These are phyloP conservation scores for Phytopythium litorale DNA, from an alignment of 352 stramenopile genomes.

Conservation along the genomic window DNA sequence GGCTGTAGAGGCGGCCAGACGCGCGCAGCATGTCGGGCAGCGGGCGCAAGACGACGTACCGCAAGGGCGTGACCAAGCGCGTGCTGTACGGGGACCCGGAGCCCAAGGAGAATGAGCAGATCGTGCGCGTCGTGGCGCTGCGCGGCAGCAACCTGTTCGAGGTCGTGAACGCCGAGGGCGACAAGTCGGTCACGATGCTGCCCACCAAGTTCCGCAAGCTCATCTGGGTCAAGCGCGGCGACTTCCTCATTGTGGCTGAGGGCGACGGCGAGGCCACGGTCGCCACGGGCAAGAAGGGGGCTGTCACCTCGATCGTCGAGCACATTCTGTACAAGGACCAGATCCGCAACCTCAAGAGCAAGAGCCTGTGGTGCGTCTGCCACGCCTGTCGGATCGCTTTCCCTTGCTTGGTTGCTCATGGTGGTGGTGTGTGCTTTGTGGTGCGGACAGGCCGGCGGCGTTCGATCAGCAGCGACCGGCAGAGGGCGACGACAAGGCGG, in stretches of 20 bases:
- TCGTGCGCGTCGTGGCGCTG: constrained; percentile 91
- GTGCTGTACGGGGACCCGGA: constrained; percentile 90
- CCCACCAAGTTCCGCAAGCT: constrained; percentile 98
- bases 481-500: constrained; percentile 11
- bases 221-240: constrained; percentile 97
- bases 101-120: constrained; percentile 86
- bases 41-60: constrained; percentile 88
- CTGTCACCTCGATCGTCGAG: constrained; percentile 90
- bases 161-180: constrained; percentile 61
- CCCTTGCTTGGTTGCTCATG: too few relatives aligned
- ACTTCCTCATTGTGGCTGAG: constrained; percentile 95
- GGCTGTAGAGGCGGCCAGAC: constrained; percentile 3
- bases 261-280: constrained; percentile 69
- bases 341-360: constrained; percentile 96
- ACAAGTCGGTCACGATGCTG: constrained; percentile 90
- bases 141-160: constrained; percentile 97
- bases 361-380: constrained; percentile 84
- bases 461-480: constrained; percentile 31
- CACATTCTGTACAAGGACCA: constrained; percentile 99
- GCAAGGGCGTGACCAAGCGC: constrained; percentile 91
- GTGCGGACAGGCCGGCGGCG: constrained; percentile 36
- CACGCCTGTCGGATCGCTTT: background rate
- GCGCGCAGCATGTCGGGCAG: constrained; percentile 82
- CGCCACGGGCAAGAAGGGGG: constrained; percentile 81
- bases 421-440: background rate